These are phyloP conservation scores for Nakazawaea holstii DNA, from an alignment of 805 yeast genomes.

Conservation along the genomic window DNA sequence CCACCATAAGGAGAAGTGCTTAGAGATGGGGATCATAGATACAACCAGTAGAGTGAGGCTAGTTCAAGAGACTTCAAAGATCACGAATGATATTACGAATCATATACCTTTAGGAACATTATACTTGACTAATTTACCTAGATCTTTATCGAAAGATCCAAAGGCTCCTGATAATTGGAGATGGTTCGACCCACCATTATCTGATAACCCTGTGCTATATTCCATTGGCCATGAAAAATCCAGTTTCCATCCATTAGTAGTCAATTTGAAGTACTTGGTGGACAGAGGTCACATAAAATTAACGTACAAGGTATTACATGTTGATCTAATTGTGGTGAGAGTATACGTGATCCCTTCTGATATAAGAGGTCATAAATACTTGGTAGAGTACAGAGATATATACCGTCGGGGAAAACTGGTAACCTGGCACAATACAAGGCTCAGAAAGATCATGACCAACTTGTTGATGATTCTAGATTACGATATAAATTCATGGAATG, in stretches of 20 bases:
- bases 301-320: conserved; percentile 32
- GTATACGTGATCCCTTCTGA: conserved; percentile 46
- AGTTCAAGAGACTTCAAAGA: conserved; percentile 15
- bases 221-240: not conserved
- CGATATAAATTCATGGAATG: conserved; percentile 31
- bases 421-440: conserved; percentile 28
- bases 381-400: conserved; percentile 29
- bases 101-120: conserved; percentile 47
- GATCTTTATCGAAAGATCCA: conserved; percentile 29
- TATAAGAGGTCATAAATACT: conserved; percentile 24
- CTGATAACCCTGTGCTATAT: conserved; percentile 10
- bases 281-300: conserved; percentile 34
- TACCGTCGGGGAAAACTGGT: conserved; percentile 28
- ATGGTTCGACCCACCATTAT: conserved; percentile 49
- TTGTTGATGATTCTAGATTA: conserved; percentile 41
- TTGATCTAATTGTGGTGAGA: conserved; percentile 28
- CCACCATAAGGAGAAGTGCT: not conserved
- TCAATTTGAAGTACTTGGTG: conserved; percentile 38
- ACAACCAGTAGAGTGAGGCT: not conserved
- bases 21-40: not conserved
- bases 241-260: conserved; percentile 18
- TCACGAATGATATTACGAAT: conserved; percentile 34
- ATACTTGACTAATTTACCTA: conserved; percentile 37
- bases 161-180: conserved; percentile 42
- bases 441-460: conserved; percentile 26